These are phyloP conservation scores for Iris pallida DNA, from an alignment of 116 monocot species.

Conservation along the genomic window DNA sequence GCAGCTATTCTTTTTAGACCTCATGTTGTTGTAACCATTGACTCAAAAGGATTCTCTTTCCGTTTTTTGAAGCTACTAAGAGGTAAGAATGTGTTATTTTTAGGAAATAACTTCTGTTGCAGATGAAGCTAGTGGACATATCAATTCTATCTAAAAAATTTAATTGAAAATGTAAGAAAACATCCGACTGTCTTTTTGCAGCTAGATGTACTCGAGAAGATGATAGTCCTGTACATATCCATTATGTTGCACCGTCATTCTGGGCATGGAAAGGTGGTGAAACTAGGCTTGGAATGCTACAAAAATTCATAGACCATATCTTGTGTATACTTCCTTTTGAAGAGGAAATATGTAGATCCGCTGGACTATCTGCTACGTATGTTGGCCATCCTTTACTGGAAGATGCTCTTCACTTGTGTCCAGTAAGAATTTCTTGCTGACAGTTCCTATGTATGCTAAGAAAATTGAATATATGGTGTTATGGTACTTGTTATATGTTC, in stretches of 20 bases:
- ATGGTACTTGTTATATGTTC: too few species aligned
- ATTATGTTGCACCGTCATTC: constrained; percentile 96
- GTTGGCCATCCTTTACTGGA: constrained; percentile 90
- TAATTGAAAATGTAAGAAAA: neutral
- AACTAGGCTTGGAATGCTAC: constrained; percentile 45
- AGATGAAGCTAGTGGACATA: neutral
- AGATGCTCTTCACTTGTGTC: constrained; percentile 45
- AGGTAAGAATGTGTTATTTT: constrained; percentile 33
- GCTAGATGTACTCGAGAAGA: constrained; percentile 34
- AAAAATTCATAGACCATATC: constrained; percentile 67
- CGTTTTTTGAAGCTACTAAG: constrained; percentile 62
- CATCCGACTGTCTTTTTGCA: constrained; percentile 22
- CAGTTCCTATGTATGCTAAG: neutral
- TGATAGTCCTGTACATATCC: constrained; percentile 57
- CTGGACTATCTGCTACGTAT: constrained; percentile 84
- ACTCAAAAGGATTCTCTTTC: constrained; percentile 94
- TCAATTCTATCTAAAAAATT: neutral
- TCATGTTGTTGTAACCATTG: constrained; percentile 89
- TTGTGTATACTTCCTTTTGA: constrained; percentile 96
- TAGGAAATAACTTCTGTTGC: neutral
- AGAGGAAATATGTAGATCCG: constrained; percentile 64
- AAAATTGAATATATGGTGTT: too few species aligned
- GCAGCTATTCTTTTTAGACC: constrained; percentile 58
- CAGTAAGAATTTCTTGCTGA: constrained; percentile 17
- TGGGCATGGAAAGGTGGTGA: constrained; percentile 99